These are phyloP conservation scores for Venturia effusa DNA, from an alignment of 2,329 filamentous ascomycete species.

Conservation along the genomic window DNA sequence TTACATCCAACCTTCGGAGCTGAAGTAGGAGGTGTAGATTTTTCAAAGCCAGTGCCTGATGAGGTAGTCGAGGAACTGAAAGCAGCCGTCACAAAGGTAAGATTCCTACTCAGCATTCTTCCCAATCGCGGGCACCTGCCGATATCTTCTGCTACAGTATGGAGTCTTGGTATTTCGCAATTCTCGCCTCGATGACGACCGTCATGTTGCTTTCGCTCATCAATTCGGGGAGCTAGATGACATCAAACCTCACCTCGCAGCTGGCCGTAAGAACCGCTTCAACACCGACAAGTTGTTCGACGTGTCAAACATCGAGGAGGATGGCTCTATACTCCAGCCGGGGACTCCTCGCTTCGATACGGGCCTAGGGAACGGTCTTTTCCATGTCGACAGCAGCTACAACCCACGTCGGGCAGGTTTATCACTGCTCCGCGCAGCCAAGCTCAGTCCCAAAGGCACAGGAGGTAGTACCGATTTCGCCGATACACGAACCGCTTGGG, in stretches of 20 bases:
- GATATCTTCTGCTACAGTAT: slow-evolving; percentile 29
- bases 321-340: slow-evolving; percentile 33
- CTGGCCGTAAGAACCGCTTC: slow-evolving; percentile 38
- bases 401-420: slow-evolving; percentile 20
- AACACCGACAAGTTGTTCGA: slow-evolving; percentile 45
- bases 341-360: slow-evolving; percentile 29
- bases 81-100: slow-evolving; percentile 16
- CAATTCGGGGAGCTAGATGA: slow-evolving; percentile 47
- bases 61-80: slow-evolving; percentile 25
- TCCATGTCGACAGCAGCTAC: slow-evolving; percentile 22
- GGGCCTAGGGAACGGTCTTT: slow-evolving; percentile 16
- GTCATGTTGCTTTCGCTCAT: slow-evolving; percentile 40
- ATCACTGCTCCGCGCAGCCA: slow-evolving; percentile 18
- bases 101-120: neutral
- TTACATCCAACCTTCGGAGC: slow-evolving; percentile 29
- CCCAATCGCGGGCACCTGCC: neutral
- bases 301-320: slow-evolving; percentile 42
- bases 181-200: slow-evolving; percentile 39
- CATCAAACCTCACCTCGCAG: slow-evolving; percentile 37
- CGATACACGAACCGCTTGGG: slow-evolving; percentile 18
- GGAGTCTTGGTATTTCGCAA: slow-evolving; percentile 42
- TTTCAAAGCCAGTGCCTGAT: slow-evolving; percentile 23
- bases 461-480: slow-evolving; percentile 21
- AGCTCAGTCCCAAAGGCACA: slow-evolving; percentile 18
- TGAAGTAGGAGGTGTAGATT: slow-evolving; percentile 28